A percentile compares a stretch with the other conserved stretches of the same genome.
phyloP scores from a whole-genome alignment of 257 asterid species.

The Primulina tabacum region DNA sequence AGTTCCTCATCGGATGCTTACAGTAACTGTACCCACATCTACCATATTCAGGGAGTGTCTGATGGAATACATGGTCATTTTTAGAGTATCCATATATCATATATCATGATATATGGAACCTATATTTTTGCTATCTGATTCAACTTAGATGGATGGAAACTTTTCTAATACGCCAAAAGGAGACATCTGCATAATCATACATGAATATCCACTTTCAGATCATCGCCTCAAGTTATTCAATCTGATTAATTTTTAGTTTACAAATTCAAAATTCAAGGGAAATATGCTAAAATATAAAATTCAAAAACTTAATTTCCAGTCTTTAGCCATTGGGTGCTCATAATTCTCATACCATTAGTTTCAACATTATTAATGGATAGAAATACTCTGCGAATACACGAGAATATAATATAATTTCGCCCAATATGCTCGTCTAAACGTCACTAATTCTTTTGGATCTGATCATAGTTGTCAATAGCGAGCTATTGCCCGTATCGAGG shows the following conservation, averaged over 20 bases:
- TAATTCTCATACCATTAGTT: not conserved
- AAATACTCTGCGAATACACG: not conserved
- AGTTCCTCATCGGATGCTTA: not conserved
- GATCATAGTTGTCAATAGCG: too few species aligned
- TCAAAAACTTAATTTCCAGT: not conserved
- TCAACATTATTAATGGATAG: too few species aligned
- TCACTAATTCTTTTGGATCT: not conserved
- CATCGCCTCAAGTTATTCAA: not conserved
- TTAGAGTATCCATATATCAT: not conserved
- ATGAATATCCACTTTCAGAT: not conserved
- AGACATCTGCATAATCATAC: not conserved
- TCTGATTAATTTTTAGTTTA: not conserved
- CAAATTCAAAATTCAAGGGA: not conserved
- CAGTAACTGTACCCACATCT: not conserved
- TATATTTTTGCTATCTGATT: not conserved
- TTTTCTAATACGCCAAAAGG: too few species aligned
- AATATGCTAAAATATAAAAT: too few species aligned
- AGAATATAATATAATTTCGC: not conserved
- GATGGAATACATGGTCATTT: not conserved
- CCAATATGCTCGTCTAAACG: not conserved
- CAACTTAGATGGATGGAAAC: not conserved
- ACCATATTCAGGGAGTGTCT: not conserved
- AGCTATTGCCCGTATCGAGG: too few species aligned
- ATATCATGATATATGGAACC: not conserved
- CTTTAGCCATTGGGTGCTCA: not conserved